Percentiles rank a stretch among this genome's conserved stretches.
These are phyloP conservation scores for Spirogloea muscicola DNA, from an alignment of 139 green algal species.

Conservation along the genomic window DNA sequence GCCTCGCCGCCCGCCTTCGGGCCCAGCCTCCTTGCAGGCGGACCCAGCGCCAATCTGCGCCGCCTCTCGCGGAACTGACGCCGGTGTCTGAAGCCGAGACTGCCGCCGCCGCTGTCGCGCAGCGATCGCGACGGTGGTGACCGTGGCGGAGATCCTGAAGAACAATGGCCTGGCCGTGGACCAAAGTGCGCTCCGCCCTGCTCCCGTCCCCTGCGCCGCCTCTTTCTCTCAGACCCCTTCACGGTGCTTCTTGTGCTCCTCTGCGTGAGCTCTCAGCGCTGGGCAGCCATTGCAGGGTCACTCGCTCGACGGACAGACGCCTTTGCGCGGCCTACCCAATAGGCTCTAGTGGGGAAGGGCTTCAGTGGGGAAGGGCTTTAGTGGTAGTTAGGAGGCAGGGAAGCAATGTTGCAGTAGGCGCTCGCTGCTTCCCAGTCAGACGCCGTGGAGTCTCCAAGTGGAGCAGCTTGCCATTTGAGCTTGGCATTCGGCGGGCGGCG, in stretches of 20 bases:
- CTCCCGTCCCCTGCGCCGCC: neutral
- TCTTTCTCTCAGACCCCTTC: too few relatives aligned
- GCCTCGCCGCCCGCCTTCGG: neutral
- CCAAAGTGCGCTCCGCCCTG: slow-evolving; percentile 41
- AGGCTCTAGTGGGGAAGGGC: too few relatives aligned
- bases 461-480: too few relatives aligned
- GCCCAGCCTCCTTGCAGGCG: neutral
- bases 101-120: neutral
- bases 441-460: too few relatives aligned
- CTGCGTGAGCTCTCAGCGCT: neutral
- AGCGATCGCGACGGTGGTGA: slow-evolving; percentile 77
- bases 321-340: neutral
- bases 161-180: slow-evolving; percentile 67
- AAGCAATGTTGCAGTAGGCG: too few relatives aligned
- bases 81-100: neutral
- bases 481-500: too few relatives aligned
- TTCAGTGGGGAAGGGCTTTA: neutral
- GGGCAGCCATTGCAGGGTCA: too few relatives aligned
- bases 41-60: neutral
- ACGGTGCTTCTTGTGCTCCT: slow-evolving; percentile 10
- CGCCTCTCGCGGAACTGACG: neutral
- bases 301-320: too few relatives aligned
- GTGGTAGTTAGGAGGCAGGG: too few relatives aligned
- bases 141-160: slow-evolving; percentile 83
- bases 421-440: too few relatives aligned